Evolutionary conservation across 2,329 filamentous ascomycete genomes (phyloP), one percentile per base, ranked within the genome.

Genomic region (Pseudogymnoascus sp.): DNA sequence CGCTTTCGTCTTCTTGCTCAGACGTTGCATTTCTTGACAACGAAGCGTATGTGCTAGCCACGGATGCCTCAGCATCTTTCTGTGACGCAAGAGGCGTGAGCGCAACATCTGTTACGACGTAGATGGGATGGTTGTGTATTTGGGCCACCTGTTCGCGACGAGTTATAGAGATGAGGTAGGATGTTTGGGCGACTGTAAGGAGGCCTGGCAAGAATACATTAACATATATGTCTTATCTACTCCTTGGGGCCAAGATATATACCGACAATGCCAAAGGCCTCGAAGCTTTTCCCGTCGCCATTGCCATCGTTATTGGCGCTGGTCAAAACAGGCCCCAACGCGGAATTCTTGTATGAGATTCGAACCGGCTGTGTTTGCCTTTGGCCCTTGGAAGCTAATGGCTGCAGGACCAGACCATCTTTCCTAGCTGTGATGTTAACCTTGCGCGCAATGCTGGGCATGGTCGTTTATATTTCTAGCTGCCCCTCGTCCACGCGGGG

Each of bases 91-190:
- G 85, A 0, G 94, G 94, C 5, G 96, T 96, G n/a, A 97, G 78
- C 6, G 91, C 88, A 33, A 97, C 89, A 67, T 95, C 90, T 43
- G 89, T 94, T 63, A 97, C 84, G 38, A 91, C 86, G 73, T 95
- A 99, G 61, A 97, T 79, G 0, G 92, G 87, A 61, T 83, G 86
- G 5, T 90, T 91, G 65, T 87, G 85, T 58, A 97, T 85, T 65
- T 92, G 87, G 2, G 94, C 94, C 58, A 97, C 91, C 72, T 96
- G 90, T 69, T 95, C 84, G 53, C 93, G 89, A 62, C 86, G 84
- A 20, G 88, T 91, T 68, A 99, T 95, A 9, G 90, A 88, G 62
- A 99, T 83, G 6, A 99, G 82, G 74, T 93, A 97, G 65, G 86
- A 89, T 28, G 87, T 82, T 37, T 86, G 88, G 20, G 91, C 89